A percentile compares a stretch with the other conserved stretches of the same genome.
Evolutionary conservation across 768 basidiomycete genomes (phyloP).

Genomic region (Termitomyces sp.): DNA sequence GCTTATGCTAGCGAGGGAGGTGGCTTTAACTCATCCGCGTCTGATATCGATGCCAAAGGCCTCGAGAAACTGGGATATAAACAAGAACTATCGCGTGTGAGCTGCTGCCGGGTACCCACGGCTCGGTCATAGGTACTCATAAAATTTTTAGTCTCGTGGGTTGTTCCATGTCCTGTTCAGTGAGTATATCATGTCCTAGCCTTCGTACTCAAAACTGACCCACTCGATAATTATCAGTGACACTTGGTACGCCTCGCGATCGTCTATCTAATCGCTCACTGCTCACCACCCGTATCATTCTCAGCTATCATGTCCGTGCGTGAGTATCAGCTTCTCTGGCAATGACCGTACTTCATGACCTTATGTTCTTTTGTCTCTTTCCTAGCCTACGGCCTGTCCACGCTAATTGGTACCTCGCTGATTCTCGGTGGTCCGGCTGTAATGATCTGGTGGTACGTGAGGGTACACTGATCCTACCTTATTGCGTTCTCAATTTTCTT

Average conservation of each 20-base stretch:
- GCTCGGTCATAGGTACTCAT: neutral
- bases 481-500: neutral
- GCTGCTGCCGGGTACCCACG: neutral
- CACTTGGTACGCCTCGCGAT: conserved; percentile 43
- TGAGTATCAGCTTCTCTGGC: conserved; percentile 31
- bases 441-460: conserved; percentile 64
- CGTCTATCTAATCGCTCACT: neutral
- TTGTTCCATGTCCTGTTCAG: conserved; percentile 56
- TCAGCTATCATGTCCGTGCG: conserved; percentile 63
- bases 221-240: conserved; percentile 32
- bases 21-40: neutral
- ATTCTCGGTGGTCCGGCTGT: conserved; percentile 53
- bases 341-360: neutral
- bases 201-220: neutral
- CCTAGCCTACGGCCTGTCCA: conserved; percentile 51
- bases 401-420: conserved; percentile 55
- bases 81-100: conserved; percentile 53
- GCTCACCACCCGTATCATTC: conserved; percentile 5
- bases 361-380: neutral
- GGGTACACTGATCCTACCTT: conserved; percentile 32
- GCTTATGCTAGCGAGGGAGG: conserved; percentile 3
- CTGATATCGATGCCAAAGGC: conserved; percentile 25
- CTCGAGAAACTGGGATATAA: conserved; percentile 53
- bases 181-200: conserved; percentile 24
- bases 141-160: conserved; percentile 41